Evolutionary conservation across 2,329 filamentous ascomycete species (phyloP).

Genomic region (Cryphonectria parasitica): DNA sequence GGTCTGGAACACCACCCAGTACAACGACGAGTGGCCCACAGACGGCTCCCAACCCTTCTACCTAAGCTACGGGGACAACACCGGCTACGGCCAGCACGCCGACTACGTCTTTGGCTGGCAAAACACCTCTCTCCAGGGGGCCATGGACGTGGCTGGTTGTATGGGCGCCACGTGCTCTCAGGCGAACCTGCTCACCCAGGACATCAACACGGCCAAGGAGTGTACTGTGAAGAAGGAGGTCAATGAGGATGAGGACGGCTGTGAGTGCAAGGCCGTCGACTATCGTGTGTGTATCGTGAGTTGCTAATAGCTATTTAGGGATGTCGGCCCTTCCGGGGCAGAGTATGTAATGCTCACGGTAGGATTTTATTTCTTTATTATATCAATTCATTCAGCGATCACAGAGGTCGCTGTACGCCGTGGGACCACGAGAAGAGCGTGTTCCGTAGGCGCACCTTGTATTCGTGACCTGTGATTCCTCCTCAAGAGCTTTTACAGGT

Average conservation of each 20-base stretch:
- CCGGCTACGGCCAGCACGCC: constrained; percentile 42
- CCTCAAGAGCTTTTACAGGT: neutral
- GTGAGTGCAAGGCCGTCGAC: neutral
- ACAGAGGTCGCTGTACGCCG: neutral
- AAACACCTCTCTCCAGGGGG: constrained; percentile 38
- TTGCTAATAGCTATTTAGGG: constrained; percentile 1
- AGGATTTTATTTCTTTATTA: no score
- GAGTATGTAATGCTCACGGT: neutral
- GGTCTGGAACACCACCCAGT: constrained; percentile 39
- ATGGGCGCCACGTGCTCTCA: constrained; percentile 8
- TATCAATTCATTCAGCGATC: neutral
- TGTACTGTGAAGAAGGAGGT: constrained; percentile 7
- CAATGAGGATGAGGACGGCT: constrained; percentile 3
- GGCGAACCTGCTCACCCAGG: constrained; percentile 10
- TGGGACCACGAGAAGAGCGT: neutral
- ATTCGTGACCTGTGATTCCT: neutral
- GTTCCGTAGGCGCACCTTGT: neutral
- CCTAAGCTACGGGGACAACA: constrained; percentile 37
- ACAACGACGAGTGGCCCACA: constrained; percentile 39
- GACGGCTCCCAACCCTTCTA: constrained; percentile 41
- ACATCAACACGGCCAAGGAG: neutral
- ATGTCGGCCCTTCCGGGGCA: neutral
- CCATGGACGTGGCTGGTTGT: constrained; percentile 31
- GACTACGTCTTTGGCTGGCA: constrained; percentile 47
- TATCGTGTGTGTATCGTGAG: neutral